Evolutionary conservation across 2,329 filamentous ascomycete genomes (phyloP).

Genomic region (Madurella mycetomatis): DNA sequence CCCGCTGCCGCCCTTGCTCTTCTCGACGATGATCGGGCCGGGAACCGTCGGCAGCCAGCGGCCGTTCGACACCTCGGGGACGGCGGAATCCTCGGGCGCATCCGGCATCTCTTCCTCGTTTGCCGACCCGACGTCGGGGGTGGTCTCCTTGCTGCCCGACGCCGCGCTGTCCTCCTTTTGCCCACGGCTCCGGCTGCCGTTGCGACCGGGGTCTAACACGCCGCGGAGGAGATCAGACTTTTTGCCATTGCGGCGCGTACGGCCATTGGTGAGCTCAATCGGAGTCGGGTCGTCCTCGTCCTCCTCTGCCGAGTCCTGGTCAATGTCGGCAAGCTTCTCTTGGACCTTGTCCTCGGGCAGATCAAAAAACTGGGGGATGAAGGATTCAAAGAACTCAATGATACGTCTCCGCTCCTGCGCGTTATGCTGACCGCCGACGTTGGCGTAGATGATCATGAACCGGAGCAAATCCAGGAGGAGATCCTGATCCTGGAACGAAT

Average conservation of each 20-base stretch:
- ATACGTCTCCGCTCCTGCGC: constrained; percentile 69
- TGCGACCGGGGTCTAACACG: constrained; percentile 73
- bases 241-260: constrained; percentile 67
- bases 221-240: constrained; percentile 79
- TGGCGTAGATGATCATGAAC: constrained; percentile 60
- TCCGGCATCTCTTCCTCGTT: constrained; percentile 72
- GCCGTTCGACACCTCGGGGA: constrained; percentile 61
- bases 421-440: constrained; percentile 67
- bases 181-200: constrained; percentile 63
- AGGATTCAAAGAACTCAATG: constrained; percentile 69
- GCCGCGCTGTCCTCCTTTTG: constrained; percentile 78
- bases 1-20: constrained; percentile 21
- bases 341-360: constrained; percentile 66
- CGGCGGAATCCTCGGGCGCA: constrained; percentile 50
- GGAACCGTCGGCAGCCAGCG: constrained; percentile 61
- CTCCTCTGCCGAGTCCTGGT: constrained; percentile 68
- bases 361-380: constrained; percentile 72
- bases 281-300: constrained; percentile 70
- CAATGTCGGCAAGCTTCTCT: constrained; percentile 62
- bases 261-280: constrained; percentile 65
- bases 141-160: constrained; percentile 80
- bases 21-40: constrained; percentile 47
- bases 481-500: constrained; percentile 66
- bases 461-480: constrained; percentile 60
- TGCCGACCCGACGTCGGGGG: constrained; percentile 74